Conservation (phyloP, 2,329 filamentous ascomycete genomes). For the Arthroderma sp. region DNA sequence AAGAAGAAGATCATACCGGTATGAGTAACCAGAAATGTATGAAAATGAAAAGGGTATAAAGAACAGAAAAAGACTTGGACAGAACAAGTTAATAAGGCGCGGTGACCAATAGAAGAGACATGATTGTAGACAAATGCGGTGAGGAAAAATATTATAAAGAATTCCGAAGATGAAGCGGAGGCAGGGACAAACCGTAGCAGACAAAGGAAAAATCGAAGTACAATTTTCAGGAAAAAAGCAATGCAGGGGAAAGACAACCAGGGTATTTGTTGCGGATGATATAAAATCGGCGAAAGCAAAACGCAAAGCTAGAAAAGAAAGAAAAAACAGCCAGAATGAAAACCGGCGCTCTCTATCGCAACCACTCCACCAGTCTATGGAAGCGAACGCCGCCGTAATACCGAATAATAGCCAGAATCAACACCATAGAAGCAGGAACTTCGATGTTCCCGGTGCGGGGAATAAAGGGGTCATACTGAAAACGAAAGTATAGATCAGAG, state of each 20-base stretch:
- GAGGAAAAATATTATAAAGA: background rate
- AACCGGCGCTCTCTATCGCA: background rate
- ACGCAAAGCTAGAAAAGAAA: background rate
- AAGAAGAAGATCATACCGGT: too few relatives aligned
- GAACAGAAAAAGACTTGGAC: too few relatives aligned
- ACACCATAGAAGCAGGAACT: too few relatives aligned
- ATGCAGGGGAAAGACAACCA: too few relatives aligned
- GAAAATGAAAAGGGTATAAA: too few relatives aligned
- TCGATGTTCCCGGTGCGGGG: background rate
- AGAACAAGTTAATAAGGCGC: background rate
- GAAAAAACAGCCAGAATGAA: background rate
- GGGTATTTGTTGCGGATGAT: background rate
- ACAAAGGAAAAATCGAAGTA: too few relatives aligned
- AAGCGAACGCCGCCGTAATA: background rate
- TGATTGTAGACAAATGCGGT: background rate
- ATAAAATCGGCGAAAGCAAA: background rate
- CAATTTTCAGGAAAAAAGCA: too few relatives aligned
- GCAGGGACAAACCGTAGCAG: too few relatives aligned
- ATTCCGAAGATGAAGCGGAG: too few relatives aligned
- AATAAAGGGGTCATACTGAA: background rate
- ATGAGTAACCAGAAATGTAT: too few relatives aligned
- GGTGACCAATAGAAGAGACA: background rate
- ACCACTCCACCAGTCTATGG: conserved; percentile 5
- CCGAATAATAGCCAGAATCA: background rate
- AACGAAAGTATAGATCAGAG: background rate